Evolutionary conservation across 305 asterid species (phyloP), one percentile per base, ranked within the genome.

Genomic region (Caryopteris hybrid): DNA sequence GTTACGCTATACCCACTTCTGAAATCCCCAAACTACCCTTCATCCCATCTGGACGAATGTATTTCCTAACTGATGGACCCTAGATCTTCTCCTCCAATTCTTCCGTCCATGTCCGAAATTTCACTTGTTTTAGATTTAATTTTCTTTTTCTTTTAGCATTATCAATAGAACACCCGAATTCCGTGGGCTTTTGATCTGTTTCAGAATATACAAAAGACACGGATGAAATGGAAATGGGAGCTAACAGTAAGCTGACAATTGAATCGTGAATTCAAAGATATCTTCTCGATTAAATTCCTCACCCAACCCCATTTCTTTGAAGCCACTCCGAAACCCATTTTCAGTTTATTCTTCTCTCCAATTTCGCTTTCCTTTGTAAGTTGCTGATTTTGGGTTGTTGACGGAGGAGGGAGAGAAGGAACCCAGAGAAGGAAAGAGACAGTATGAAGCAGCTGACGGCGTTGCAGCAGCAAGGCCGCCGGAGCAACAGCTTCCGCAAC

Each of bases 391-490:
- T 46, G 53, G 74, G 63, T 43, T 63, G 39, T 64, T 65, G 76
- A 14, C 52, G 73, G 61, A 17, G 63, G 69, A 3, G 41, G 41
- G 59, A n/a, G n/a, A n/a, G n/a, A n/a, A n/a, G n/a, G n/a, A n/a
- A n/a, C n/a, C n/a, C n/a, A 59, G 54, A 60, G 57, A 52, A 42
- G 62, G 10, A 50, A 50, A 48, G 66, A 84, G 8, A 9, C 0
- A 23, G 23, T 8, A 70, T 78, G 79, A 73, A 78, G 95, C 88
- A 83, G 78, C 79, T 86, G 22, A 66, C 86, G 81, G 85, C 88
- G 78, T 77, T 88, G 76, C 96, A 88, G 80, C 96, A 84, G 82
- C 96, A 89, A 65, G 73, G 74, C 65, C 94, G 97, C 72, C 92
- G 97, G 74, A 84, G 84, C 74, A 87, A 83, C 79, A 88, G 88